Conservation (phyloP, 805 yeast genomes). For the Saturnispora saitoi region DNA sequence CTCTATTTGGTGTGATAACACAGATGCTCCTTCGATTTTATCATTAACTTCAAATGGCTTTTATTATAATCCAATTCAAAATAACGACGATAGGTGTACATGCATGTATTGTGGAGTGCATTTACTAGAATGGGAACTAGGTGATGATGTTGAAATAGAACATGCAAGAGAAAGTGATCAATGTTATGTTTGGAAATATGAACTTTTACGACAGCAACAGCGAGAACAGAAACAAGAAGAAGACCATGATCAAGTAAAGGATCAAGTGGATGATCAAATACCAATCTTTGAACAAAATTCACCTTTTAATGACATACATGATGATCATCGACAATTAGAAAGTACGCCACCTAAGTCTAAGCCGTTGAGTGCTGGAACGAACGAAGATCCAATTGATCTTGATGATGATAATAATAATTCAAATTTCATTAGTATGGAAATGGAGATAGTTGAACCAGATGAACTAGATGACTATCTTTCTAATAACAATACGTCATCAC, state of each 20-base stretch:
- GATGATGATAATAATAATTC: not conserved
- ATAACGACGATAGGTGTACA: constrained; percentile 44
- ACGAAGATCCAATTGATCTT: constrained; percentile 6
- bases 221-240: not conserved
- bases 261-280: not conserved
- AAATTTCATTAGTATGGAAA: not conserved
- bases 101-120: constrained; percentile 60
- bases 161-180: constrained; percentile 39
- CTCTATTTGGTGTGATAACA: constrained; percentile 8
- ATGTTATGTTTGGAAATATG: constrained; percentile 22
- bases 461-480: constrained; percentile 17
- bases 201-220: not conserved
- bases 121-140: constrained; percentile 62
- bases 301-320: not conserved
- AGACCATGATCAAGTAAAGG: too few species aligned
- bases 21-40: constrained; percentile 32
- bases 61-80: constrained; percentile 34
- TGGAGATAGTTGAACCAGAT: constrained; percentile 22
- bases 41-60: constrained; percentile 57
- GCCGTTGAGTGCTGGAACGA: not conserved
- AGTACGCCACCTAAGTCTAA: not conserved
- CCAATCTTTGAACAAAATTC: constrained; percentile 1
- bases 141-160: constrained; percentile 44
- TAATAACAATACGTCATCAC: constrained; percentile 3
- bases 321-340: not conserved